Evolutionary conservation across 768 basidiomycete genomes (phyloP).

Genomic region (Hygrocybe punicea): DNA sequence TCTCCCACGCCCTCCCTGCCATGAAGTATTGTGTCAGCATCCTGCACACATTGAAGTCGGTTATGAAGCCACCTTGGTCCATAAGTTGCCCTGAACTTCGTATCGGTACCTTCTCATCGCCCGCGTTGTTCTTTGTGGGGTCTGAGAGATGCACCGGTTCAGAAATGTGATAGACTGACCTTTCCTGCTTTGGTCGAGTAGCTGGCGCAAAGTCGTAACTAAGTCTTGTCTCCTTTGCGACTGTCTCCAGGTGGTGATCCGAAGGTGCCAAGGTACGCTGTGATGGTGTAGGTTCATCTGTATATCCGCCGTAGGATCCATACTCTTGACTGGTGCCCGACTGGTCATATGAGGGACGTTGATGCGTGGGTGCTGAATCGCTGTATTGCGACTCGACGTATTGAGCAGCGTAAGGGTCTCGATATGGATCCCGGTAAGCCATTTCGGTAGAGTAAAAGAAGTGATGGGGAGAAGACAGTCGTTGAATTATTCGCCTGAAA

Average conservation of each 20-base stretch:
- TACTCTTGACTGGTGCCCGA: slow-evolving; percentile 18
- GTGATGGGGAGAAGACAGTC: slow-evolving; percentile 13
- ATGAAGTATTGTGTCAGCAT: not conserved
- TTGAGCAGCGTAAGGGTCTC: slow-evolving; percentile 12
- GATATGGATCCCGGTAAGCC: slow-evolving; percentile 56
- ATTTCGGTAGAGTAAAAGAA: slow-evolving; percentile 27
- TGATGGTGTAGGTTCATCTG: slow-evolving; percentile 31
- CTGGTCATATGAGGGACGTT: slow-evolving; percentile 33
- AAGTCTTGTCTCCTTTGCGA: slow-evolving; percentile 44
- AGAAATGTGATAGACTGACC: slow-evolving; percentile 11
- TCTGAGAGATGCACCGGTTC: not conserved
- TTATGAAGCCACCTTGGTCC: slow-evolving; percentile 53
- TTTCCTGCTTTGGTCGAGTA: slow-evolving; percentile 19
- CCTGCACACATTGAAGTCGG: not conserved
- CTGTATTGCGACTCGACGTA: slow-evolving; percentile 19
- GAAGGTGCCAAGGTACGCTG: slow-evolving; percentile 13
- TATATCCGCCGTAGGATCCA: slow-evolving; percentile 27
- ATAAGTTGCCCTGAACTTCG: slow-evolving; percentile 59
- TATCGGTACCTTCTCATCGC: slow-evolving; percentile 52
- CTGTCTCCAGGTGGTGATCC: slow-evolving; percentile 31
- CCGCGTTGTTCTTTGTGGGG: slow-evolving; percentile 31
- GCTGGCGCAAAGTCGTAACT: slow-evolving; percentile 25
- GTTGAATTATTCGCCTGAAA: not conserved
- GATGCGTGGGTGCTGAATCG: slow-evolving; percentile 35
- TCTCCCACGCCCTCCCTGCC: slow-evolving; percentile 55